These are phyloP conservation scores for Plasmodium adleri DNA, from an alignment of 169 alveolate genomes.

Conservation along the genomic window DNA sequence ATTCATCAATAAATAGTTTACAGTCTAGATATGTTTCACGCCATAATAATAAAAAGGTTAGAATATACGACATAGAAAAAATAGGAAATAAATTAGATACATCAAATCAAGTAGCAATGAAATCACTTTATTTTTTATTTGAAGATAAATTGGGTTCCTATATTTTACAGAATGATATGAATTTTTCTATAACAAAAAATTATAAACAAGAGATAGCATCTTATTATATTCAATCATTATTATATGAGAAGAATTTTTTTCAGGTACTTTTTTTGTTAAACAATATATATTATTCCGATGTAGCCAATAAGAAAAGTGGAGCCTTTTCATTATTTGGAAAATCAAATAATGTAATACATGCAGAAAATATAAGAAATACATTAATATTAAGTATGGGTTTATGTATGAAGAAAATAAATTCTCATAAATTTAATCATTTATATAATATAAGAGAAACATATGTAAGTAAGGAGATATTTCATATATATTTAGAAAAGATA, in stretches of 20 bases:
- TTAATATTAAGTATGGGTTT: constrained; percentile 55
- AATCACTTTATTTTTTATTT: constrained; percentile 15
- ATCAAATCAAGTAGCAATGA: constrained; percentile 31
- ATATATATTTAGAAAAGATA: constrained; percentile 39
- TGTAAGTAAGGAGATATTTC: constrained; percentile 38
- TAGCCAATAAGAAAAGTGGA: constrained; percentile 79
- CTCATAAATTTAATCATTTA: constrained; percentile 27
- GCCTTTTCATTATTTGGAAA: constrained; percentile 83
- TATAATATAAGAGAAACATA: constrained; percentile 13
- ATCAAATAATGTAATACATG: constrained; percentile 78
- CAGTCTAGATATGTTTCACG: background rate
- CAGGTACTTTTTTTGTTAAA: constrained; percentile 26
- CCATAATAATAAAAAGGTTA: background rate
- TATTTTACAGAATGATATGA: constrained; percentile 64
- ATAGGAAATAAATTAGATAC: constrained; percentile 18
- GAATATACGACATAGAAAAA: constrained; percentile 10
- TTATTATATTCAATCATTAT: constrained; percentile 37
- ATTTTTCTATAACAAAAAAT: constrained; percentile 31
- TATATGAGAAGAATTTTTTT: constrained; percentile 21
- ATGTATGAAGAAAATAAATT: constrained; percentile 27
- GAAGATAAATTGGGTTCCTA: constrained; percentile 39
- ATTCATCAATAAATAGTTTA: background rate
- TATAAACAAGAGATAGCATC: constrained; percentile 40
- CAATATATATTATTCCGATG: constrained; percentile 74
- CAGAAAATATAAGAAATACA: constrained; percentile 80